These are phyloP conservation scores for Leccinum truebloodii DNA, from an alignment of 768 basidiomycete genomes.

Conservation along the genomic window DNA sequence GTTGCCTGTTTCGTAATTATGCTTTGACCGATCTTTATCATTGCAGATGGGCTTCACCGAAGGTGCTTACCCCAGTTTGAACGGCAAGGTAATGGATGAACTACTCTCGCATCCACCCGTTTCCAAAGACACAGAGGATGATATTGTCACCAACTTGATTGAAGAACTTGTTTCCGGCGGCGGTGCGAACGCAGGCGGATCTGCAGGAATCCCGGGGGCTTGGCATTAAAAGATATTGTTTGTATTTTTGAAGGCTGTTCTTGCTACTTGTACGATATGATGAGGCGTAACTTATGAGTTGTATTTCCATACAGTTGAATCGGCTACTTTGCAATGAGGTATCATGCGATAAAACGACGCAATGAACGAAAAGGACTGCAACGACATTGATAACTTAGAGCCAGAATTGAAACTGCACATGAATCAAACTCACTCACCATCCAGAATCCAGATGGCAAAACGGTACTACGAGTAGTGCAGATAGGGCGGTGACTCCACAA, in stretches of 20 bases:
- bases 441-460: too few species aligned
- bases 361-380: too few species aligned
- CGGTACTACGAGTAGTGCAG: too few species aligned
- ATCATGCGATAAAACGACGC: too few species aligned
- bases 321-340: background rate
- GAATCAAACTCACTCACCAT: too few species aligned
- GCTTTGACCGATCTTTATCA: conserved; percentile 12
- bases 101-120: conserved; percentile 43
- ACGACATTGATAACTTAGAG: too few species aligned
- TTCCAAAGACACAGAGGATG: conserved; percentile 60
- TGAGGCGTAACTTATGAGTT: background rate
- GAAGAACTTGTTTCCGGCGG: conserved; percentile 54
- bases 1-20: background rate
- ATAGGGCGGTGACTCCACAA: too few species aligned
- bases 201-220: conserved; percentile 44
- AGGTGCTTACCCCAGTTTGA: conserved; percentile 52
- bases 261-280: conserved; percentile 18
- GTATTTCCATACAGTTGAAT: background rate
- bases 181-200: conserved; percentile 39
- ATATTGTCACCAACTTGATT: conserved; percentile 62
- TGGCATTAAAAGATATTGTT: conserved; percentile 39
- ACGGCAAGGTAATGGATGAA: conserved; percentile 49
- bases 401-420: too few species aligned
- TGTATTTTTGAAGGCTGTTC: background rate
- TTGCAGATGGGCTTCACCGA: conserved; percentile 75